Percentiles rank a stretch among this genome's conserved stretches.
Conservation (phyloP, 371 early-diverging fungal genomes). For the Capniomyces stellatus region DNA sequence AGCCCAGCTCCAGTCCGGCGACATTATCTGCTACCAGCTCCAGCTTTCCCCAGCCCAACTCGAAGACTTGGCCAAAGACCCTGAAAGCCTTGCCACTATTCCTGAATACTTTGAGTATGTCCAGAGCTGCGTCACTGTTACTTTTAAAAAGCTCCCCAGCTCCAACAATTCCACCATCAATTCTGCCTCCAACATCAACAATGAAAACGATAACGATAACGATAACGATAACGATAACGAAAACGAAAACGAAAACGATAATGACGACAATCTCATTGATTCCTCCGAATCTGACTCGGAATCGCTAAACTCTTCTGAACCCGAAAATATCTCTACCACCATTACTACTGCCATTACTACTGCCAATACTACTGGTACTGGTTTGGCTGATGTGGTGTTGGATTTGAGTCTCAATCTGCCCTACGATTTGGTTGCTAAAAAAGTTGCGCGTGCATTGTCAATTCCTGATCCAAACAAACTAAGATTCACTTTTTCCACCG, state of each 20-base stretch:
- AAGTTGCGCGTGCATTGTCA: slow-evolving; percentile 34
- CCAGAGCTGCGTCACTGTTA: slow-evolving; percentile 38
- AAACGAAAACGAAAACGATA: neutral
- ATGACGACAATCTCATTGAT: no score
- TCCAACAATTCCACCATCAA: neutral
- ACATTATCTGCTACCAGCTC: slow-evolving; percentile 72
- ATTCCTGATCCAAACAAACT: slow-evolving; percentile 42
- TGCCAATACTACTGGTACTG: no score
- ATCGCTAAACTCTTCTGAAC: no score
- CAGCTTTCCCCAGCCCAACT: slow-evolving; percentile 10
- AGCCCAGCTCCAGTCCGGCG: slow-evolving; percentile 78
- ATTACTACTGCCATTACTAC: no score
- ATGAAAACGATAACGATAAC: neutral
- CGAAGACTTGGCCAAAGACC: neutral
- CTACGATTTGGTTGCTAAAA: slow-evolving; percentile 38
- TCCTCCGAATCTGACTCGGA: no score
- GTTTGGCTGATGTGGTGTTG: slow-evolving; percentile 15
- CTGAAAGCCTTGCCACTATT: slow-evolving; percentile 26
- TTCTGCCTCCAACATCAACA: neutral
- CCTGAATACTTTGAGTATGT: slow-evolving; percentile 54
- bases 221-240: neutral
- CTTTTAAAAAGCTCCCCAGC: no score
- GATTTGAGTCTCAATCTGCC: slow-evolving; percentile 39
- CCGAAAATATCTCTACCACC: no score
- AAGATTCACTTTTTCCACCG: slow-evolving; percentile 36